Evolutionary conservation across 495 filamentous ascomycete genomes (phyloP).

Genomic region (Neurospora pannonica): DNA sequence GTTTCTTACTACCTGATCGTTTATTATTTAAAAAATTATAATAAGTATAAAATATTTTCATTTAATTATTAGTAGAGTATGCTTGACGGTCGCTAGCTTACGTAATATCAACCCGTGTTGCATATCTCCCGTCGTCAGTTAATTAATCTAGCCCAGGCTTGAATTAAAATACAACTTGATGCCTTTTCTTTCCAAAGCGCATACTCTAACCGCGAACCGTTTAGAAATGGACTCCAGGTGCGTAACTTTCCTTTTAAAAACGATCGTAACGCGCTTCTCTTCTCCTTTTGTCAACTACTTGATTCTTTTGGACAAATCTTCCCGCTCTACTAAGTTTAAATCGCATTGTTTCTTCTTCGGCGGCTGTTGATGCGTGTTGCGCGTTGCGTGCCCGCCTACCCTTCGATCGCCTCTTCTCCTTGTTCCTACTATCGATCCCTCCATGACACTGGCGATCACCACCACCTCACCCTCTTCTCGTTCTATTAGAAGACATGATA

Average conservation of each 20-base stretch:
- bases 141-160: neutral
- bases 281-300: neutral
- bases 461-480: neutral
- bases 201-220: neutral
- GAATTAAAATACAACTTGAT: neutral
- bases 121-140: neutral
- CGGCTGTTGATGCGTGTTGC: neutral
- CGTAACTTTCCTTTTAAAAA: neutral
- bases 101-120: neutral
- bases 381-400: neutral
- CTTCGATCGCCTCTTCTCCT: neutral
- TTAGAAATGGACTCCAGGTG: neutral
- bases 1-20: too few species aligned
- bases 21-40: neutral
- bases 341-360: neutral
- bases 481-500: neutral
- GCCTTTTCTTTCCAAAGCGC: neutral
- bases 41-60: neutral
- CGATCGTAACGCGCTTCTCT: neutral
- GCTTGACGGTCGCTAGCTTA: neutral
- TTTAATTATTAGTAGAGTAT: neutral
- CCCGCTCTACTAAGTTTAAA: neutral
- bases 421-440: neutral
- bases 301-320: neutral
- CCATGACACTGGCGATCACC: neutral